Evolutionary conservation across 73 alveolate genomes (phyloP), one percentile per base, ranked within the genome.

Genomic region (Paramecium octaurelia): DNA sequence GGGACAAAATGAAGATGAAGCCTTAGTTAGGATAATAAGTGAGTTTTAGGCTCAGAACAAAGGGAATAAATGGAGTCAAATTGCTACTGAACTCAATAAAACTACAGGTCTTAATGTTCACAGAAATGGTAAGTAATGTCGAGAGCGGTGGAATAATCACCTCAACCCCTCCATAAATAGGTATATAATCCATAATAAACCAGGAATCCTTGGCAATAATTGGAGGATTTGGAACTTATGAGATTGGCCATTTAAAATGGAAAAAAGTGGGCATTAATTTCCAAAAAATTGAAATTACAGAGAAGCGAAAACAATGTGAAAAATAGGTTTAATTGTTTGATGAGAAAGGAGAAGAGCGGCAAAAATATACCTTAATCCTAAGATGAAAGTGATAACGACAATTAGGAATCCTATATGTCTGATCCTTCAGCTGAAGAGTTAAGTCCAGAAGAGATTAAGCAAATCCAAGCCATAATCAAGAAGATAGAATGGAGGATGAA

Each of bases 61-160:
- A 24, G 91, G 94, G 34, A 89, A 89, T 43, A 89, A 89, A 44
- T 89, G 94, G 94, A 89, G 88, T 71, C 23, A 70, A 71, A 89
- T 89, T 11, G 94, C 94, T 2, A 89, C 86, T 18, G 77, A 40
- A 38, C 84, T 89, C 10, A 70, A 89, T 60, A 89, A 29, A 27
- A 40, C 36, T 11, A 44, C 71, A 12, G 94, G 29, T 35, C 23
- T 85, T 0, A 89, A 71, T 21, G 88, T 83, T 11, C 88, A 70
- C 36, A 89, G 94, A 89, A 97, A 96, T 73, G 99, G 99, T 11
- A 97, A 97, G 90, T 96, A 97, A 84, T 97, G 99, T 80, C 57
- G 99, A 83, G 99, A 97, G 87, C 88, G 99, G 69, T 97, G 99
- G 98, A 95, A 94, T 86, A 97, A 97, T 80, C 98, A 97, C 85